A percentile compares a stretch with the other conserved stretches of the same genome.
Evolutionary conservation across 2,329 filamentous ascomycete genomes (phyloP).

Genomic region (Sclerotinia sclerotiorum): DNA sequence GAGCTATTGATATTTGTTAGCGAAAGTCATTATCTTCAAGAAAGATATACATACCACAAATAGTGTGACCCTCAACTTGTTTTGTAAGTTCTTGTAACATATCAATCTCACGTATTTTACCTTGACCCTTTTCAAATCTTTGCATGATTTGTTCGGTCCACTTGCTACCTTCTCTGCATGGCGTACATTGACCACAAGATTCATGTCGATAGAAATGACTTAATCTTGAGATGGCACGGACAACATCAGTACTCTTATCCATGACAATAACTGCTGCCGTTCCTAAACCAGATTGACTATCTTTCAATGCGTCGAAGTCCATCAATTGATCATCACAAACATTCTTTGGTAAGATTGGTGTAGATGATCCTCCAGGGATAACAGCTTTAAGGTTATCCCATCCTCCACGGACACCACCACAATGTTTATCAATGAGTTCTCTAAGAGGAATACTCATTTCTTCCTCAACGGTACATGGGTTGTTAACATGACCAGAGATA

Average conservation of each 20-base stretch:
- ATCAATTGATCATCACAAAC: slow-evolving; percentile 95
- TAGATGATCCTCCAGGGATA: slow-evolving; percentile 95
- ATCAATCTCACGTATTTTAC: slow-evolving; percentile 89
- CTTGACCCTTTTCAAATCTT: slow-evolving; percentile 89
- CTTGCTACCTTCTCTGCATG: slow-evolving; percentile 98
- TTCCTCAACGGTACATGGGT: slow-evolving; percentile 96
- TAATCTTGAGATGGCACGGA: slow-evolving; percentile 88
- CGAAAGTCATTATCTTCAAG: neutral
- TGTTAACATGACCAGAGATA: slow-evolving; percentile 98
- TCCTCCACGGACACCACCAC: slow-evolving; percentile 90
- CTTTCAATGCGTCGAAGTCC: slow-evolving; percentile 98
- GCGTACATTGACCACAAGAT: slow-evolving; percentile 96
- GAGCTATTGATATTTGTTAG: slow-evolving; percentile 51
- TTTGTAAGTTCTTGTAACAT: slow-evolving; percentile 99
- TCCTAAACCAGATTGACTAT: slow-evolving; percentile 93
- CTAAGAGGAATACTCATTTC: slow-evolving; percentile 98
- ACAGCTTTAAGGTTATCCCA: slow-evolving; percentile 97
- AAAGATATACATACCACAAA: slow-evolving; percentile 70
- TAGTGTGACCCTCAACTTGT: slow-evolving; percentile 98
- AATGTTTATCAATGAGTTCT: slow-evolving; percentile 97
- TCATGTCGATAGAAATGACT: slow-evolving; percentile 98
- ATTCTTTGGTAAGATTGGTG: slow-evolving; percentile 85
- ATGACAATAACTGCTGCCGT: slow-evolving; percentile 98
- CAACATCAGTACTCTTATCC: slow-evolving; percentile 96
- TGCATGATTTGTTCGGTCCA: slow-evolving; percentile 99